Conservation (phyloP, 768 basidiomycete species). For the Termitomyces sp. region DNA sequence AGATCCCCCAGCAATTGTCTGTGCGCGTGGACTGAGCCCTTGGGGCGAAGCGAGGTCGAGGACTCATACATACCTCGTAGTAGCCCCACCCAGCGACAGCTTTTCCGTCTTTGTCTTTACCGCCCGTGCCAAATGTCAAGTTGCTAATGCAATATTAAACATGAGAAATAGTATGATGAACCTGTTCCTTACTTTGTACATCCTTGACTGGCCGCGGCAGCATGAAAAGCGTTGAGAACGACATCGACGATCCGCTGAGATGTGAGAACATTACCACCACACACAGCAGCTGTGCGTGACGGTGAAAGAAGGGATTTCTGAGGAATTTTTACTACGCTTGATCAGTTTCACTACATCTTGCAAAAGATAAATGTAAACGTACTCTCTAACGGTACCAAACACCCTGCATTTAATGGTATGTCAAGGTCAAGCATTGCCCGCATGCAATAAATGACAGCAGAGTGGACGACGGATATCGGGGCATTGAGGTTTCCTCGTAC, state of each 20-base stretch:
- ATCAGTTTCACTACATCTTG: neutral
- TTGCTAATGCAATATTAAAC: conserved; percentile 42
- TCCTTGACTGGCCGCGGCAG: conserved; percentile 89
- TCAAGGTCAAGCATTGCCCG: conserved; percentile 79
- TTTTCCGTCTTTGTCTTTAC: conserved; percentile 77
- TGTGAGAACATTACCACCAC: conserved; percentile 89
- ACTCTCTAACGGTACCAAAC: conserved; percentile 83
- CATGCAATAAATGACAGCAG: conserved; percentile 87
- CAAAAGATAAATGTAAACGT: conserved; percentile 14
- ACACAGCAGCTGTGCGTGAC: conserved; percentile 83
- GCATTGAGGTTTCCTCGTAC: conserved; percentile 82
- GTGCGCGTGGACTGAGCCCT: conserved; percentile 2
- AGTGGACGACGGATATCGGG: conserved; percentile 82
- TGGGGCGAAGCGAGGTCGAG: conserved; percentile 2
- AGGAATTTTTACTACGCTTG: conserved; percentile 67
- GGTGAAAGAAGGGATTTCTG: conserved; percentile 74
- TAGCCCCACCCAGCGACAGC: conserved; percentile 85
- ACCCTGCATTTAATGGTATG: conserved; percentile 93
- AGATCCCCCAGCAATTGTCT: conserved; percentile 94
- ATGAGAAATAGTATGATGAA: conserved; percentile 5
- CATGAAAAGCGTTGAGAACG: conserved; percentile 87
- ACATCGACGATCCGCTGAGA: conserved; percentile 94
- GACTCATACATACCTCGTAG: conserved; percentile 51
- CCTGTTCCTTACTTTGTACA: conserved; percentile 71
- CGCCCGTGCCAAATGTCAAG: conserved; percentile 83